Base-by-base conservation (phyloP, 805 yeast genomes). In the Sungouiozyma ichnusensis region DNA sequence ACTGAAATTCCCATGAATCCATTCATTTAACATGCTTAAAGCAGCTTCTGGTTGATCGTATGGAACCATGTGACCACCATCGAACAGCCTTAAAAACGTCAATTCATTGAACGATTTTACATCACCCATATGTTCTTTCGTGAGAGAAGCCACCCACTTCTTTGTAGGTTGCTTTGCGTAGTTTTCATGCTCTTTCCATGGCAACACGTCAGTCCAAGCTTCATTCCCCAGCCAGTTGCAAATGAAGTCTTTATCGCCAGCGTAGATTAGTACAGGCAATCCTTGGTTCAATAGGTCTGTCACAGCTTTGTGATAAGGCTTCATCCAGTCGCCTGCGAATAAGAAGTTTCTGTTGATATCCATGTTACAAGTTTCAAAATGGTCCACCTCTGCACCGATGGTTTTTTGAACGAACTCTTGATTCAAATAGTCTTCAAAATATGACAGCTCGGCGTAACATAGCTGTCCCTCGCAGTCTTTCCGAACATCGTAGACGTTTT, bases 1-100 rank as follows among this genome's bases (percentile, higher is more conserved):
- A 3, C 54, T 52, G 51, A 69, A 75, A 58, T 83, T 81, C 20
- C 92, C 94, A 35, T 64, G 50, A 38, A 85, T 65, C 97, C 97
- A 90, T 60, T 81, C 73, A 68, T 85, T 83, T 48, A 88, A 74
- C 87, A 88, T 80, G 43, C 76, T 86, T 48, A 82, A 69, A 2
- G 95, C 67, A 55, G 72, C 71, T 53, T 74, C 78, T 16, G 96
- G 94, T 67, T 83, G 90, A 65, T 88, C 88, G 55, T 67, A 81
- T 15, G 97, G 97, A 48, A 86, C 95, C 96, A 88, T 87, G 66
- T 90, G 97, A 20, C 97, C 97, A 40, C 94, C 97, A 48, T 78
- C 90, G 55, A 71, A 88, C 8, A 88, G 76, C 62, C 95, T 75
- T 62, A 85, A 70, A 68, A 81, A 90, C 3, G 95, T 83, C 52